phyloP scores from a whole-genome alignment of 495 filamentous ascomycete genomes.

The Trichodelitschia bisporula region DNA sequence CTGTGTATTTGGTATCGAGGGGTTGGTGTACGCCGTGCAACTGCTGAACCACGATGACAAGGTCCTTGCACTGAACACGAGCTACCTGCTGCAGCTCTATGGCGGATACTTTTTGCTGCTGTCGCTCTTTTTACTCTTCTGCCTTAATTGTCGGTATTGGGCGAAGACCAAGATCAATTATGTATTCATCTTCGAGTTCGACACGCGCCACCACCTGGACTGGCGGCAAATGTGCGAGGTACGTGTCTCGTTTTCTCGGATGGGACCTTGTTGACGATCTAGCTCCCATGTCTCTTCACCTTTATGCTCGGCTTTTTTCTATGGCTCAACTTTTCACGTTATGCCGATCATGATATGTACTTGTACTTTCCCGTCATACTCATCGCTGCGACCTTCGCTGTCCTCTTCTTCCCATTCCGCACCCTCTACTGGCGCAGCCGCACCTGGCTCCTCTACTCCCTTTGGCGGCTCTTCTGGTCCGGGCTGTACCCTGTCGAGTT shows the following conservation, averaged over 20 bases:
- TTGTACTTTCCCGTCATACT: conserved; percentile 78
- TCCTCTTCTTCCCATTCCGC: conserved; percentile 53
- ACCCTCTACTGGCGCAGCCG: conserved; percentile 53
- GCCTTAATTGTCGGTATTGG: conserved; percentile 62
- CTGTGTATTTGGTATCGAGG: conserved; percentile 46
- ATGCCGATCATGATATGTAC: conserved; percentile 41
- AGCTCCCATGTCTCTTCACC: conserved; percentile 53
- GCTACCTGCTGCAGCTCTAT: conserved; percentile 67
- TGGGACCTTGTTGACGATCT: not conserved
- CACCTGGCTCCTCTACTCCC: conserved; percentile 62
- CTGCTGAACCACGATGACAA: conserved; percentile 25
- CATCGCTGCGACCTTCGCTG: conserved; percentile 32
- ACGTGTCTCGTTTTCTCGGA: conserved; percentile 2
- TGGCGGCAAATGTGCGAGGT: conserved; percentile 74
- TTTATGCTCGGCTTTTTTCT: conserved; percentile 57
- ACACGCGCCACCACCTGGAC: conserved; percentile 59
- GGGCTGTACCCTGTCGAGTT: conserved; percentile 89
- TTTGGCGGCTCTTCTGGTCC: conserved; percentile 61
- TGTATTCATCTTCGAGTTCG: conserved; percentile 88
- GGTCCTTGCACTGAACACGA: conserved; percentile 25
- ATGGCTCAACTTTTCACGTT: conserved; percentile 63
- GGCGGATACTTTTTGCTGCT: conserved; percentile 61
- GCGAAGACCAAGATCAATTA: conserved; percentile 72
- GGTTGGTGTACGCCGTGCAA: conserved; percentile 37
- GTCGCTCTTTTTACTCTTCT: conserved; percentile 50